phyloP scores from a whole-genome alignment of 176 grass and related monocot species.

The Ananas comosus region DNA sequence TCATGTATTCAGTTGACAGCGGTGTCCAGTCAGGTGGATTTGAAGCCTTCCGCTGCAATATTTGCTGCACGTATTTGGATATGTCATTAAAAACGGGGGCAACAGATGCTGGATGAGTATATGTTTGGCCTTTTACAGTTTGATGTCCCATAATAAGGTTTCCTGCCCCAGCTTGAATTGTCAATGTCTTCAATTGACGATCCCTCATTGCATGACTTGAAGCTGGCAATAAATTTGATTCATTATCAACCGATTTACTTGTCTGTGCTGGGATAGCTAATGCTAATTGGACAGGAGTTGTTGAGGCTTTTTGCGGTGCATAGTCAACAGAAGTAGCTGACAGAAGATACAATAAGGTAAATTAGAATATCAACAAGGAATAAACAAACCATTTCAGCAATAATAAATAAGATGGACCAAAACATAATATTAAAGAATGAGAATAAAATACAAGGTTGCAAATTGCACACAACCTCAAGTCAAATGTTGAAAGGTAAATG shows the following conservation, averaged over 20 bases:
- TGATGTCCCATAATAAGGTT: conserved; percentile 44
- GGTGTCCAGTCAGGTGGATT: conserved; percentile 78
- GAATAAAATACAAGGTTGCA: neutral
- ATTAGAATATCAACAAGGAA: neutral
- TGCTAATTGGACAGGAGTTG: conserved; percentile 1
- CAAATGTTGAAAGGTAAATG: neutral
- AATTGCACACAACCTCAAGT: neutral
- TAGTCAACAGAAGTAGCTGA: conserved; percentile 9
- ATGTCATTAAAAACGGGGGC: conserved; percentile 65
- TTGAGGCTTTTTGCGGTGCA: conserved; percentile 12
- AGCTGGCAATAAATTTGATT: conserved; percentile 25
- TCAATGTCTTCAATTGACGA: conserved; percentile 35
- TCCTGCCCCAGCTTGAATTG: conserved; percentile 32
- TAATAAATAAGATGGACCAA: neutral
- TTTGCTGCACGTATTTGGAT: conserved; percentile 51
- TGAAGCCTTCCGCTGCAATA: conserved; percentile 34
- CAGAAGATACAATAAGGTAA: neutral
- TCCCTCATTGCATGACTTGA: conserved; percentile 32
- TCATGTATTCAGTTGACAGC: conserved; percentile 89
- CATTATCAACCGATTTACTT: conserved; percentile 30
- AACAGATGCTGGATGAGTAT: conserved; percentile 41
- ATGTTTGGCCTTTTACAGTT: conserved; percentile 34
- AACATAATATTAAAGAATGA: neutral
- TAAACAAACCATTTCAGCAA: neutral
- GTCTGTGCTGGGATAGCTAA: conserved; percentile 29